A percentile compares a stretch with the other conserved stretches of the same genome.
Evolutionary conservation across 2,329 filamentous ascomycete species (phyloP).

Genomic region (Fusarium anguioides): DNA sequence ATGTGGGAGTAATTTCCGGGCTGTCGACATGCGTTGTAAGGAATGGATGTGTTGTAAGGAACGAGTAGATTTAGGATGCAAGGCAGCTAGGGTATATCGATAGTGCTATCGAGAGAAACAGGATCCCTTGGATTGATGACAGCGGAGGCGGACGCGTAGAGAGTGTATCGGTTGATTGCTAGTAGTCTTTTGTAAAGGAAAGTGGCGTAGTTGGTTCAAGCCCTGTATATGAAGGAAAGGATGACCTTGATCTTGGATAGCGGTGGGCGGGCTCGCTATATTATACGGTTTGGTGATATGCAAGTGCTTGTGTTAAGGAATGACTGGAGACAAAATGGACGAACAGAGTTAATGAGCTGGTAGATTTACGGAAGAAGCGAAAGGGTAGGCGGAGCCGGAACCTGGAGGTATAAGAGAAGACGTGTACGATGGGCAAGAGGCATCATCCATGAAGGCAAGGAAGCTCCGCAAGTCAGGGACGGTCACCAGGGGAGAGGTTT

Average conservation of each 20-base stretch:
- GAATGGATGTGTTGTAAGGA: constrained; percentile 41
- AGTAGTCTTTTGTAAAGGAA: constrained; percentile 36
- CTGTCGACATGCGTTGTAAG: constrained; percentile 42
- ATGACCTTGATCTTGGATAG: constrained; percentile 19
- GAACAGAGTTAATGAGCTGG: constrained; percentile 40
- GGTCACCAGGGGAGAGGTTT: constrained; percentile 43
- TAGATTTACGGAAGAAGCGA: constrained; percentile 43
- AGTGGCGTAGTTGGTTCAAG: constrained; percentile 43
- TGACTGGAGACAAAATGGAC: constrained; percentile 41
- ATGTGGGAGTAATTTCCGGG: constrained; percentile 48
- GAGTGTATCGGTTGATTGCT: constrained; percentile 23
- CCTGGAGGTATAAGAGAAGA: constrained; percentile 49
- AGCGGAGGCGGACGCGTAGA: constrained; percentile 26
- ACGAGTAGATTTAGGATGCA: constrained; percentile 33
- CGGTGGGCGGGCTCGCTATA: constrained; percentile 36
- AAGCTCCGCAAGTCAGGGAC: constrained; percentile 43
- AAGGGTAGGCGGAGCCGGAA: constrained; percentile 44
- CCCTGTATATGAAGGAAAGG: constrained; percentile 28
- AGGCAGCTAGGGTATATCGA: constrained; percentile 38
- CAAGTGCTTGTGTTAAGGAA: constrained; percentile 43
- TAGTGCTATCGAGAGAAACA: constrained; percentile 31
- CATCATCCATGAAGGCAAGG: constrained; percentile 46
- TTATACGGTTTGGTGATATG: constrained; percentile 41
- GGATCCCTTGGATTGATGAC: constrained; percentile 30
- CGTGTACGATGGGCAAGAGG: constrained; percentile 43